These are phyloP conservation scores for Sanghuangporus weigelae DNA, from an alignment of 1,284 basidiomycete genomes.

Conservation along the genomic window DNA sequence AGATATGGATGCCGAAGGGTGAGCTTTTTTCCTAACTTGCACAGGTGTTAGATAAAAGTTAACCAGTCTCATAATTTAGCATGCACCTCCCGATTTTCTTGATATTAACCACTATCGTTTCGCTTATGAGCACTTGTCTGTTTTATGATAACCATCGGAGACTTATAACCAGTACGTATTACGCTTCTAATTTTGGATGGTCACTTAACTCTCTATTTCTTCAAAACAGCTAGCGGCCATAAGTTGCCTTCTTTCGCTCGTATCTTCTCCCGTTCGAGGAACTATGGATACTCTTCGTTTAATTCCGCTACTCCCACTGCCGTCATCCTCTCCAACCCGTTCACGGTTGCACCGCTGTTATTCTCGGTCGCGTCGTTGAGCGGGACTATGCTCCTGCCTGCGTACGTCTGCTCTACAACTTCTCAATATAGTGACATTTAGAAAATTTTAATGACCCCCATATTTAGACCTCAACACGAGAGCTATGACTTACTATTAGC, in stretches of 20 bases:
- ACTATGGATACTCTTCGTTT: not conserved
- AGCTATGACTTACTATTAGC: conserved; percentile 74
- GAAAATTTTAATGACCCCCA: conserved; percentile 14
- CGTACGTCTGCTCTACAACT: conserved; percentile 22
- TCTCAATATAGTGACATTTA: not conserved
- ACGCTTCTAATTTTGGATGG: not conserved
- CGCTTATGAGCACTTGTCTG: conserved; percentile 47
- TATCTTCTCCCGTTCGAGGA: conserved; percentile 3
- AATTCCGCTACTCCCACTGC: not conserved
- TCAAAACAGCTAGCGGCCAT: conserved; percentile 12
- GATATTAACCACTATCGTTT: conserved; percentile 51
- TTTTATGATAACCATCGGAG: conserved; percentile 63
- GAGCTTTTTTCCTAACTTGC: conserved; percentile 10
- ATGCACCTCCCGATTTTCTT: conserved; percentile 67
- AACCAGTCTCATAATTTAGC: conserved; percentile 30
- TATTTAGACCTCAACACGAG: conserved; percentile 50
- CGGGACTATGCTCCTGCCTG: conserved; percentile 8
- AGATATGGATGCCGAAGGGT: conserved; percentile 37
- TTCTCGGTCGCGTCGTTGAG: conserved; percentile 12
- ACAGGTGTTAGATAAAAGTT: not conserved
- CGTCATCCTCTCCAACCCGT: conserved; percentile 32
- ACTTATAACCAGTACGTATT: conserved; percentile 57
- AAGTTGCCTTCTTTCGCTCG: conserved; percentile 15
- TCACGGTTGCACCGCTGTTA: conserved; percentile 31
- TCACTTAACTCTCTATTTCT: conserved; percentile 33